phyloP scores from a whole-genome alignment of 352 stramenopile genomes.

The Saprolegnia parasitica region DNA sequence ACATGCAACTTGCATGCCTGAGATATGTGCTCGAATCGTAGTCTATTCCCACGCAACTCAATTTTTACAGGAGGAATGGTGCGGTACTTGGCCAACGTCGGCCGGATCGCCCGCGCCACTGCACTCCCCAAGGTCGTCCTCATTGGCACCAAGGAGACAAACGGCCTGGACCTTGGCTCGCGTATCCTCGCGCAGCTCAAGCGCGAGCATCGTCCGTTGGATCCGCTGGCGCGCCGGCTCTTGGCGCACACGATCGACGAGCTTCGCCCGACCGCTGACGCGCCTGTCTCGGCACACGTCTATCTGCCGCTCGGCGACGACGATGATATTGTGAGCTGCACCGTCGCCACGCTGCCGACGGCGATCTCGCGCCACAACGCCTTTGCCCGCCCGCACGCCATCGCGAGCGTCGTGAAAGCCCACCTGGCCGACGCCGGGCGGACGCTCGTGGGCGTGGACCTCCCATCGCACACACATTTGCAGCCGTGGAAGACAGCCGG shows the following conservation, averaged over 20 bases:
- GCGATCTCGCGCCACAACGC: conserved; percentile 66
- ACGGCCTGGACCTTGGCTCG: conserved; percentile 8
- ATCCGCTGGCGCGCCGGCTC: neutral
- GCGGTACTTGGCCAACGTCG: conserved; percentile 12
- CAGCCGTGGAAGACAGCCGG: conserved; percentile 39
- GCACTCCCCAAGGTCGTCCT: conserved; percentile 23
- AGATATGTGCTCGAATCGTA: no score
- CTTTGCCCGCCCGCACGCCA: conserved; percentile 66
- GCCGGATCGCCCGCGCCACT: neutral
- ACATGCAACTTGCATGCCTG: no score
- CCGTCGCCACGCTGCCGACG: conserved; percentile 39
- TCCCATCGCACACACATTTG: conserved; percentile 52
- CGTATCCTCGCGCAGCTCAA: neutral
- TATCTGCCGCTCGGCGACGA: conserved; percentile 15
- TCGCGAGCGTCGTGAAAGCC: conserved; percentile 55
- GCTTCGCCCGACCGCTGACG: conserved; percentile 1
- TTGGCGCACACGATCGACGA: conserved; percentile 21
- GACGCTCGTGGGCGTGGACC: conserved; percentile 51
- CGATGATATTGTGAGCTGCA: conserved; percentile 4
- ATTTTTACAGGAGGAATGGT: conserved; percentile 16
- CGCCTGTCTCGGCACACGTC: conserved; percentile 11
- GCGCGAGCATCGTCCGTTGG: neutral
- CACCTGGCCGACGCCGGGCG: conserved; percentile 33
- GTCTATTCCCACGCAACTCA: neutral
- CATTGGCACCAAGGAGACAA: conserved; percentile 18